phyloP scores from a whole-genome alignment of 2,329 filamentous ascomycete genomes.

The Alternaria sp. region DNA sequence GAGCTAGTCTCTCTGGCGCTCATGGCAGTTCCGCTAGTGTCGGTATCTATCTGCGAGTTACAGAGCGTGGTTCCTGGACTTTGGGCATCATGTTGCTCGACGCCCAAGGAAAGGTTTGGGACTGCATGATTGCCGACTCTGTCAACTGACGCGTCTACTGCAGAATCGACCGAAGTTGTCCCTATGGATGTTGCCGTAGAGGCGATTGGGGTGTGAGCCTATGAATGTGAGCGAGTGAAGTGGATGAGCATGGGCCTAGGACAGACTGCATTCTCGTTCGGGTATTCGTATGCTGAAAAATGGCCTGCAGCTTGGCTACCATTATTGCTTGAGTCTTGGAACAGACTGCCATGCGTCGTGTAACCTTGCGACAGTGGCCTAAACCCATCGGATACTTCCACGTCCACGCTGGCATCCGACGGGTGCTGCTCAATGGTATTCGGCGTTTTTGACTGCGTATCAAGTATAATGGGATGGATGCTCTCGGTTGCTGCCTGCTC shows the following conservation, averaged over 20 bases:
- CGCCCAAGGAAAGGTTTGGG: background rate
- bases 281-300: background rate
- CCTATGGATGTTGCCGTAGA: background rate
- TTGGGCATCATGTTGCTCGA: background rate
- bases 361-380: background rate
- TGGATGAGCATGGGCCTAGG: slow-evolving; percentile 2
- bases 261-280: slow-evolving; percentile 20
- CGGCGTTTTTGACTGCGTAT: background rate
- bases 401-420: background rate
- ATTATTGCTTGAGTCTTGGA: background rate
- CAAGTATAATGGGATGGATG: background rate
- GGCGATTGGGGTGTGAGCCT: slow-evolving; percentile 1
- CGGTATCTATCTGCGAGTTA: background rate
- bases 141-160: background rate
- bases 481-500: background rate
- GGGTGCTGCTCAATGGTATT: background rate
- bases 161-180: background rate
- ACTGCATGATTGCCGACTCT: background rate
- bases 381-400: background rate
- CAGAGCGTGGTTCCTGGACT: background rate
- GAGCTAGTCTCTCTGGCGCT: background rate
- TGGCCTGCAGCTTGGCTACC: background rate
- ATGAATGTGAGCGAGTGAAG: slow-evolving; percentile 15
- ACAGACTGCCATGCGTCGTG: background rate
- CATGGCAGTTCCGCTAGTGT: background rate